A percentile compares a stretch with the other conserved stretches of the same genome.
These are phyloP conservation scores for Trifolium subterraneum DNA, from an alignment of 306 rosid species.

Conservation along the genomic window DNA sequence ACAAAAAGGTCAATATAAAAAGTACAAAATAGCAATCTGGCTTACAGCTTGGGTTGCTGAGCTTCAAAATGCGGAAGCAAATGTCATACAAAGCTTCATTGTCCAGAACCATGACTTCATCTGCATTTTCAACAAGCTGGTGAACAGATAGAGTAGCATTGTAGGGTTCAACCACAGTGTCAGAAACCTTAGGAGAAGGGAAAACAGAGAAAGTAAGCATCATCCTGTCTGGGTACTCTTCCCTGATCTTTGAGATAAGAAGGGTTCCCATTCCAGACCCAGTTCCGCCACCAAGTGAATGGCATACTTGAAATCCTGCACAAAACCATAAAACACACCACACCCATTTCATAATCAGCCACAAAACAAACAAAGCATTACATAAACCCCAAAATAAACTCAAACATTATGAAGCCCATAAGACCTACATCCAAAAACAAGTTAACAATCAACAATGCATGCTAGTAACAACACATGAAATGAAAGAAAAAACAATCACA, in stretches of 20 bases:
- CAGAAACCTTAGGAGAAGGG: conserved; percentile 18
- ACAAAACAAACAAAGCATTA: background rate
- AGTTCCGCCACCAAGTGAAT: conserved; percentile 24
- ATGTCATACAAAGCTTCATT: conserved; percentile 23
- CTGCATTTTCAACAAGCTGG: conserved; percentile 27
- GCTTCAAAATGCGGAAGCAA: conserved; percentile 11
- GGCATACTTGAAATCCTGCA: conserved; percentile 19
- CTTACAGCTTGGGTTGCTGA: conserved; percentile 40
- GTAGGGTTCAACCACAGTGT: conserved; percentile 14
- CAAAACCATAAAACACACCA: background rate
- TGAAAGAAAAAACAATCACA: no score
- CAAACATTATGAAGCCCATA: no score
- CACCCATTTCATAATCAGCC: background rate
- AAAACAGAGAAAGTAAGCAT: conserved; percentile 23
- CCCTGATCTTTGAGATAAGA: conserved; percentile 14
- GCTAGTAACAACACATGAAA: background rate
- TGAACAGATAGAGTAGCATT: conserved; percentile 22
- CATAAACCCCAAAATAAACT: background rate
- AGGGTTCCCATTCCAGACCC: conserved; percentile 24
- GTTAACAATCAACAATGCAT: background rate
- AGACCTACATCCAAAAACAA: no score
- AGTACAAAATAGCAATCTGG: background rate
- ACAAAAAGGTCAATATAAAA: background rate
- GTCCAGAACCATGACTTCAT: conserved; percentile 21
- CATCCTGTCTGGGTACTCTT: conserved; percentile 20